Percentiles rank a stretch among this genome's conserved stretches.
Conservation (phyloP, 2,329 filamentous ascomycete species). For the Stagonosporopsis tanaceti region DNA sequence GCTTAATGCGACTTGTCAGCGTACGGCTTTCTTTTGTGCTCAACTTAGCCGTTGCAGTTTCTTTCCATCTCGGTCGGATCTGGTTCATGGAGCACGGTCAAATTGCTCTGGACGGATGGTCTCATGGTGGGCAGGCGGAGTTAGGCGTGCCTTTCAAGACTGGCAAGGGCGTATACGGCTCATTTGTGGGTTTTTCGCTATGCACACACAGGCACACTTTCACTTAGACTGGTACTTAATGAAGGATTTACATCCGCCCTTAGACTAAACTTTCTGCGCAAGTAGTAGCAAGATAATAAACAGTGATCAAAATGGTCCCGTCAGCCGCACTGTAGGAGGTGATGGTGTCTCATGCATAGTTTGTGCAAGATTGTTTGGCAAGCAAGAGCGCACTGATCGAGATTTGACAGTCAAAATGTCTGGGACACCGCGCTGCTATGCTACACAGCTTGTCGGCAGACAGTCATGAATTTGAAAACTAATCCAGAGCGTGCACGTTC, state of each 20-base stretch:
- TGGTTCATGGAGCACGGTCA: conserved; percentile 20
- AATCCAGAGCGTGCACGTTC: background rate
- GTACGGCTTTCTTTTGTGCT: conserved; percentile 34
- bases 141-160: conserved; percentile 46
- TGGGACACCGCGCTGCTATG: too few relatives aligned
- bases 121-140: conserved; percentile 34
- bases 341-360: background rate
- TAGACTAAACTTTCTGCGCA: conserved; percentile 48
- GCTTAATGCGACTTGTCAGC: conserved; percentile 23
- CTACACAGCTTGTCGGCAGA: too few relatives aligned
- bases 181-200: conserved; percentile 32
- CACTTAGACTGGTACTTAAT: conserved; percentile 53
- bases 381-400: too few relatives aligned
- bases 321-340: background rate
- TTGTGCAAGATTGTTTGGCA: background rate
- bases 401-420: background rate
- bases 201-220: conserved; percentile 40
- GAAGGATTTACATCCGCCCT: conserved; percentile 49
- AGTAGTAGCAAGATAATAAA: conserved; percentile 41
- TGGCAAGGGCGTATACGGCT: conserved; percentile 44
- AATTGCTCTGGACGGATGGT: conserved; percentile 17
- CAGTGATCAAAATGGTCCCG: conserved; percentile 5
- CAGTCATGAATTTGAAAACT: background rate
- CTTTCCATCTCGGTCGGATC: conserved; percentile 29
- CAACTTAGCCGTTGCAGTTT: conserved; percentile 32